Conservation (phyloP, 208 protist genomes). For the Leishmania turanica region DNA sequence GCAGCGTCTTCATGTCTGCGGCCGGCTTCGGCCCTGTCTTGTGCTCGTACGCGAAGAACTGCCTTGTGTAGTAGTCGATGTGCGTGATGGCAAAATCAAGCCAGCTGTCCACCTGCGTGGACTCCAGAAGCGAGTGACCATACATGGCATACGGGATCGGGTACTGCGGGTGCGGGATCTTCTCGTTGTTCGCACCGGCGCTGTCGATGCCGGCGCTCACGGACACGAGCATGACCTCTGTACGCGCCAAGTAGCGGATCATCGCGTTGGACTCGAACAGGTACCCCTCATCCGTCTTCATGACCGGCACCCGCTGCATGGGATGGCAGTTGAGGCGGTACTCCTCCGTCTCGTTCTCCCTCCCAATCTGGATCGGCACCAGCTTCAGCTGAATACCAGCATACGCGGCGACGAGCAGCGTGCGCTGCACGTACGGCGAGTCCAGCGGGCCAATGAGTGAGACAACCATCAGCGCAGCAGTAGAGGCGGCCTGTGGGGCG, state of each 20-base stretch:
- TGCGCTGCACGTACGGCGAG: slow-evolving; percentile 51
- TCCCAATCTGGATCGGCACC: slow-evolving; percentile 38
- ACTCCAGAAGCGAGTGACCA: slow-evolving; percentile 62
- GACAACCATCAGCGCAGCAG: slow-evolving; percentile 33
- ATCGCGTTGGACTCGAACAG: slow-evolving; percentile 83
- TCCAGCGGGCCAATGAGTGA: slow-evolving; percentile 65
- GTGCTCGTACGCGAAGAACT: slow-evolving; percentile 21
- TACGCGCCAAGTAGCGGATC: slow-evolving; percentile 69
- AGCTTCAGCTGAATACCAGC: slow-evolving; percentile 68
- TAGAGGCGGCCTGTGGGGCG: not conserved
- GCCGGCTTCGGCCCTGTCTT: slow-evolving; percentile 12
- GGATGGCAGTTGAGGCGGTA: slow-evolving; percentile 77
- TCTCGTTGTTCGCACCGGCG: slow-evolving; percentile 27
- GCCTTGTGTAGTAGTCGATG: slow-evolving; percentile 43
- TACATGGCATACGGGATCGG: slow-evolving; percentile 68
- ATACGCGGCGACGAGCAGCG: slow-evolving; percentile 74
- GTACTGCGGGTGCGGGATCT: slow-evolving; percentile 64
- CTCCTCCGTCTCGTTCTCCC: slow-evolving; percentile 59
- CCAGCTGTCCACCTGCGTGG: slow-evolving; percentile 77
- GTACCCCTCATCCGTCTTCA: slow-evolving; percentile 82
- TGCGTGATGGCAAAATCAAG: slow-evolving; percentile 67
- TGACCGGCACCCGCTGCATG: slow-evolving; percentile 57
- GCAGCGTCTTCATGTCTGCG: slow-evolving; percentile 21
- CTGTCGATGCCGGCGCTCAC: slow-evolving; percentile 15
- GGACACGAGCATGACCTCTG: slow-evolving; percentile 44